A percentile compares a stretch with the other conserved stretches of the same genome.
Conservation (phyloP, 345 rosid species). For the Aquilaria sinensis region DNA sequence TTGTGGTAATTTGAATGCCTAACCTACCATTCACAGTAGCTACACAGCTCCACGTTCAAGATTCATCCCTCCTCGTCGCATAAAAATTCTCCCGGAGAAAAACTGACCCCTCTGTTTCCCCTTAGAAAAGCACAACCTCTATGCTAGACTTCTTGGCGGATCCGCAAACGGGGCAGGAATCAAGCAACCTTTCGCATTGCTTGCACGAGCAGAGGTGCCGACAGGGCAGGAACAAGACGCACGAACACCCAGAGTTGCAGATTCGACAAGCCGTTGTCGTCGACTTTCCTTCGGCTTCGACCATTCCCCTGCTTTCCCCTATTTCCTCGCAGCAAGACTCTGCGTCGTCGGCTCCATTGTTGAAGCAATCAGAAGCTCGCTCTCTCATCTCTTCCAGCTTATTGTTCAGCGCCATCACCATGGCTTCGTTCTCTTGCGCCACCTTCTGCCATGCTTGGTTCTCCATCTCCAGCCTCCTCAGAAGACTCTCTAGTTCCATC, state of each 20-base stretch:
- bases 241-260: conserved; percentile 45
- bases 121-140: conserved; percentile 54
- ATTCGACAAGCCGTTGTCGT: conserved; percentile 29
- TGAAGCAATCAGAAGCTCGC: conserved; percentile 26
- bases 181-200: conserved; percentile 45
- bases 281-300: background rate
- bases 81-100: conserved; percentile 21
- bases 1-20: no score
- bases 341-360: conserved; percentile 41
- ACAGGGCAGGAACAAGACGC: conserved; percentile 86
- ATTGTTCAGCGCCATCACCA: conserved; percentile 39
- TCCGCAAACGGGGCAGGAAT: conserved; percentile 66
- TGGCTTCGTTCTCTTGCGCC: conserved; percentile 54
- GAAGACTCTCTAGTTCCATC: conserved; percentile 47
- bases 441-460: conserved; percentile 52
- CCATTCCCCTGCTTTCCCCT: conserved; percentile 14
- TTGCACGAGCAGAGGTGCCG: conserved; percentile 84
- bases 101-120: background rate
- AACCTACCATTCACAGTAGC: no score
- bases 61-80: no score
- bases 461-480: conserved; percentile 52
- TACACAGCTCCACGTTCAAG: no score
- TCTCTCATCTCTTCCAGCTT: conserved; percentile 43
- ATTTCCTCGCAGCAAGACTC: conserved; percentile 43
- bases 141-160: conserved; percentile 61